Evolutionary conservation across 1,139 yeast genomes (phyloP).

Genomic region (Protomyces lactucae-debilis): DNA sequence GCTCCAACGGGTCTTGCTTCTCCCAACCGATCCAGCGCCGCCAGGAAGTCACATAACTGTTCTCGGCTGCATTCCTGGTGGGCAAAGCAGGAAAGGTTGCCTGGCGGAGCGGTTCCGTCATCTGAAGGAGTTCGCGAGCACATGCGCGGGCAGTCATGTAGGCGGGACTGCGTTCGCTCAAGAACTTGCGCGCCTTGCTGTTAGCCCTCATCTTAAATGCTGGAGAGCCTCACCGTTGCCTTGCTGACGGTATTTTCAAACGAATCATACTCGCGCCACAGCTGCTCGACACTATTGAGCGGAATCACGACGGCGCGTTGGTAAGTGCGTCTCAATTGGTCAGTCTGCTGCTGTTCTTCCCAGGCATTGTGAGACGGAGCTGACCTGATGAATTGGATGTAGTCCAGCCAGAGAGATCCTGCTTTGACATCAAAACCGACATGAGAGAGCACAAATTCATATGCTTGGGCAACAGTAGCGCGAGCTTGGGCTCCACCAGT

Average conservation of each 20-base stretch:
- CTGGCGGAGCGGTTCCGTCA: slow-evolving; percentile 49
- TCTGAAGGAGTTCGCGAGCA: slow-evolving; percentile 62
- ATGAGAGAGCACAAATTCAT: slow-evolving; percentile 71
- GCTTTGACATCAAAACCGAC: slow-evolving; percentile 76
- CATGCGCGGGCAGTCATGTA: slow-evolving; percentile 86
- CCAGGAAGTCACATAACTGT: slow-evolving; percentile 54
- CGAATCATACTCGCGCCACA: slow-evolving; percentile 75
- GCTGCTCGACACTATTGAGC: slow-evolving; percentile 61
- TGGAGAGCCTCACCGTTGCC: slow-evolving; percentile 44
- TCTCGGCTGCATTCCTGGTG: slow-evolving; percentile 39
- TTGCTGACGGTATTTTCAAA: slow-evolving; percentile 79
- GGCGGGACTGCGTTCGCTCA: slow-evolving; percentile 76
- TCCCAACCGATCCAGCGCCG: slow-evolving; percentile 77
- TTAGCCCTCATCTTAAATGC: background rate
- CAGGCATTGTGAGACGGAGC: slow-evolving; percentile 71
- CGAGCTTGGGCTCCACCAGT: slow-evolving; percentile 85
- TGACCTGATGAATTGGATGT: slow-evolving; percentile 67
- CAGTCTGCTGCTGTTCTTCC: slow-evolving; percentile 82
- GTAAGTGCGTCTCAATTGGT: slow-evolving; percentile 68
- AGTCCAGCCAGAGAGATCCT: slow-evolving; percentile 75
- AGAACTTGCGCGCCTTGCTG: slow-evolving; percentile 60
- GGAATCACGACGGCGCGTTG: slow-evolving; percentile 69
- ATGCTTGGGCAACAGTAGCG: slow-evolving; percentile 70
- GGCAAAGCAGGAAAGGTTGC: slow-evolving; percentile 44
- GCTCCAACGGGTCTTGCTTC: slow-evolving; percentile 59